Conservation (phyloP, 768 basidiomycete species). For the Trametes cubensis region DNA sequence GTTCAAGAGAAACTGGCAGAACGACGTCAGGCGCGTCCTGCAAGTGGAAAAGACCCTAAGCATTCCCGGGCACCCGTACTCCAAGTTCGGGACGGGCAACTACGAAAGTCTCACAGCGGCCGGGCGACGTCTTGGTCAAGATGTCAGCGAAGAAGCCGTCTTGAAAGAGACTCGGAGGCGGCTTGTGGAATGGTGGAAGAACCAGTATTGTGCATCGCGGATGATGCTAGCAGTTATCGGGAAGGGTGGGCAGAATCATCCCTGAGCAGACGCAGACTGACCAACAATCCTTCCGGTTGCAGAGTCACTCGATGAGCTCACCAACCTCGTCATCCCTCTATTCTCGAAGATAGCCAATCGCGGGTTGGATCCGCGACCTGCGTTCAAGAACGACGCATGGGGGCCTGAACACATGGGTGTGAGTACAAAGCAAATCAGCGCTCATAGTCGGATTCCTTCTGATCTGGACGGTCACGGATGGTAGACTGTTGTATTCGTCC, state of each 20-base stretch:
- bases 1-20: conserved; percentile 56
- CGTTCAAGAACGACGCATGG: conserved; percentile 27
- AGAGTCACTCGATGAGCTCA: conserved; percentile 42
- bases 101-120: conserved; percentile 34
- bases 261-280: no score
- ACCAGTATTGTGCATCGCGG: conserved; percentile 40
- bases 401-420: conserved; percentile 27
- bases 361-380: conserved; percentile 30
- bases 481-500: conserved; percentile 44
- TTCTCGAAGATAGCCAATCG: conserved; percentile 39
- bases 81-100: conserved; percentile 53
- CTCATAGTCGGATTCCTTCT: no score
- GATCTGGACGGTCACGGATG: conserved; percentile 11
- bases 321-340: conserved; percentile 32
- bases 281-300: background rate
- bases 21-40: conserved; percentile 49
- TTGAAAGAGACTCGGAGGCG: conserved; percentile 37
- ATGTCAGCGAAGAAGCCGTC: conserved; percentile 43
- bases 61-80: conserved; percentile 43
- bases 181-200: conserved; percentile 42
- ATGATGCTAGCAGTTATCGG: conserved; percentile 44
- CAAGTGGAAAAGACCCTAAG: conserved; percentile 52
- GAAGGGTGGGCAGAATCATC: conserved; percentile 26
- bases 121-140: conserved; percentile 19
- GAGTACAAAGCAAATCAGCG: background rate